Base-by-base conservation (phyloP, 345 rosid species). In the Acer negundo region DNA sequence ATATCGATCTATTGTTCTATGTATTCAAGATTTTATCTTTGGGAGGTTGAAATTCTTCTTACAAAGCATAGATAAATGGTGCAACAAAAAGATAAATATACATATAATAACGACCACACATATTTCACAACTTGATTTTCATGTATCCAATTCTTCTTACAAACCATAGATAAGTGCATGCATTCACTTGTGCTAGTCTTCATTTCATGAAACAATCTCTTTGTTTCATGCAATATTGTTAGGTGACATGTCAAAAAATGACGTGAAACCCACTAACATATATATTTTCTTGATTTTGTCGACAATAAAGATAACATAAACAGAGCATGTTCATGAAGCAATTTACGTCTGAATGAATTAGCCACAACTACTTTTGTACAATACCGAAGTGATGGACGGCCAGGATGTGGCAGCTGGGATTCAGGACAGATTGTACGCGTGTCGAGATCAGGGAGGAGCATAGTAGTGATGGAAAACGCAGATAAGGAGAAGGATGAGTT, bases 391-490 rank as follows among this genome's bases (percentile, higher is more conserved):
- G 61, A 69, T 69, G 55, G 40, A 71, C 49, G 46, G 61, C 22
- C 20, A 11, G 3, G 47, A 63, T 46, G 13, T 11, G 3, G 61
- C 1, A 28, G 19, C 23, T 1, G 10, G 4, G 20, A 42, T 11
- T 4, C 1, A 28, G 12, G 65, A 35, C 26, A 22, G 22, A 16
- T 2, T 5, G 47, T 26, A 7, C 23, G 23, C 76, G 17, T 73
- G 68, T 38, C 69, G 4, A 62, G 42, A 62, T 74, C 61, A 24
- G 59, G 69, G 11, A 17, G 42, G 77, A 28, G 65, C 49, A 12
- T n/a, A 17, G 35, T 51, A 24, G 4, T 19, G 46, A 47, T 62
- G 5, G 3, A 10, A 31, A 42, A 16, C 13, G 15, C 16, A 20
- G 24, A 46, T 10, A 15, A 46, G 49, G 49, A 10, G 49, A 2